phyloP scores from a whole-genome alignment of 768 basidiomycete genomes.

The Amanita pseudoporphyria region DNA sequence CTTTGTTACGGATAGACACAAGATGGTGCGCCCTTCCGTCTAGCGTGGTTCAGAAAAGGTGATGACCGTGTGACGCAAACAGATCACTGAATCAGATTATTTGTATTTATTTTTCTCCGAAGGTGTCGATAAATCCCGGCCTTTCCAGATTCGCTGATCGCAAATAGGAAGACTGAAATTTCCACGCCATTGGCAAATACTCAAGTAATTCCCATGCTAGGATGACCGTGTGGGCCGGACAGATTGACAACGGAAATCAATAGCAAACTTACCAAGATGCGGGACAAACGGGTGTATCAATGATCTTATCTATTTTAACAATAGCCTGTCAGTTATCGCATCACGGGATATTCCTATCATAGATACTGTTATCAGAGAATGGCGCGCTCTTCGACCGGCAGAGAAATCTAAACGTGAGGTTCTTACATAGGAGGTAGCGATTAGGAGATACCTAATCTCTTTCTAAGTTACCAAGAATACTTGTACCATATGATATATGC shows the following conservation, averaged over 20 bases:
- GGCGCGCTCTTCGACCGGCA: background rate
- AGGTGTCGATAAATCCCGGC: slow-evolving; percentile 3
- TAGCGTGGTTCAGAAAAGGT: too few species aligned
- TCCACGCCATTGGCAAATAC: slow-evolving; percentile 1
- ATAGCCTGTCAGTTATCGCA: background rate
- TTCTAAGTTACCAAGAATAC: slow-evolving; percentile 6
- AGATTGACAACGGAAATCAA: background rate
- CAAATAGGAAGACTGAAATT: background rate
- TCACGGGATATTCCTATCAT: slow-evolving; percentile 6
- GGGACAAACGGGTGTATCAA: background rate
- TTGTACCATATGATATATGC: slow-evolving; percentile 5
- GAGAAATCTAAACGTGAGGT: background rate
- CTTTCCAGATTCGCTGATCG: slow-evolving; percentile 1
- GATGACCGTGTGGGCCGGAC: background rate
- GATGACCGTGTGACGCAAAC: background rate
- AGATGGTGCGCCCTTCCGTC: background rate
- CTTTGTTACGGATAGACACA: background rate
- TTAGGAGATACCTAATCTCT: background rate
- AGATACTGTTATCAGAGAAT: background rate
- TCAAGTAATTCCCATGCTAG: background rate
- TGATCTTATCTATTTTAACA: background rate
- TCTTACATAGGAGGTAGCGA: background rate
- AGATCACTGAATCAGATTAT: background rate
- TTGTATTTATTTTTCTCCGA: background rate
- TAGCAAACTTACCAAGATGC: background rate